A percentile compares a stretch with the other conserved stretches of the same genome.
Evolutionary conservation across 2,329 filamentous ascomycete species (phyloP).

Genomic region (Aplosporella prunicola): DNA sequence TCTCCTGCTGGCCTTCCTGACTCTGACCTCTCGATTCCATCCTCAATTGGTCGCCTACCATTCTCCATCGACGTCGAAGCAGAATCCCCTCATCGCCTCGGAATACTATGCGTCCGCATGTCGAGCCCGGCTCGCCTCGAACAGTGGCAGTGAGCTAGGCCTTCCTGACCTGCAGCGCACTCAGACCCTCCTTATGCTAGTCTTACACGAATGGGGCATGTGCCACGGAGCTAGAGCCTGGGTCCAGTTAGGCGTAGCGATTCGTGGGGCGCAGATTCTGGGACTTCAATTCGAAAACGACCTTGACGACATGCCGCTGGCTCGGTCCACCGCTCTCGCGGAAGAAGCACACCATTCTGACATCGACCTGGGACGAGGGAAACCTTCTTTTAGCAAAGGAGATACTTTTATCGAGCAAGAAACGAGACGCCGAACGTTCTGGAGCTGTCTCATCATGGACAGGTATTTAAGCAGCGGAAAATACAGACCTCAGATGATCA

Average conservation of each 20-base stretch:
- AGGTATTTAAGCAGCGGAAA: conserved; percentile 58
- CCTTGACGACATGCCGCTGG: conserved; percentile 20
- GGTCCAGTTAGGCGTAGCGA: conserved; percentile 51
- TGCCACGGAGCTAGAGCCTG: conserved; percentile 53
- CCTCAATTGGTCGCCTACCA: conserved; percentile 46
- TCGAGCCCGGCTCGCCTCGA: conserved; percentile 41
- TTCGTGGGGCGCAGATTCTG: conserved; percentile 46
- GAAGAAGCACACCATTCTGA: conserved; percentile 19
- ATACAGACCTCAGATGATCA: conserved; percentile 50
- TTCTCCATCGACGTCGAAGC: conserved; percentile 41
- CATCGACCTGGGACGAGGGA: no score
- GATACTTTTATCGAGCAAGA: conserved; percentile 51
- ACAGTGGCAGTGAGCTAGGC: conserved; percentile 37
- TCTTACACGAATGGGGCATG: conserved; percentile 62
- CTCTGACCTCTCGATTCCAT: conserved; percentile 61
- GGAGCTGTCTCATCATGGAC: conserved; percentile 65
- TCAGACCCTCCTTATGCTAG: conserved; percentile 61
- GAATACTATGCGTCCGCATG: conserved; percentile 57
- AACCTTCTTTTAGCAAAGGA: conserved; percentile 16
- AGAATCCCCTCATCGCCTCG: conserved; percentile 49
- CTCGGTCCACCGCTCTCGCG: conserved; percentile 21
- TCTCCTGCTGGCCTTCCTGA: conserved; percentile 56
- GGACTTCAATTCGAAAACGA: conserved; percentile 23
- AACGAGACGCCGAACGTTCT: conserved; percentile 59
- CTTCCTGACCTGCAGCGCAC: conserved; percentile 53